Evolutionary conservation across 352 stramenopile species (phyloP).

Genomic region (Phytophthora hybrid): DNA sequence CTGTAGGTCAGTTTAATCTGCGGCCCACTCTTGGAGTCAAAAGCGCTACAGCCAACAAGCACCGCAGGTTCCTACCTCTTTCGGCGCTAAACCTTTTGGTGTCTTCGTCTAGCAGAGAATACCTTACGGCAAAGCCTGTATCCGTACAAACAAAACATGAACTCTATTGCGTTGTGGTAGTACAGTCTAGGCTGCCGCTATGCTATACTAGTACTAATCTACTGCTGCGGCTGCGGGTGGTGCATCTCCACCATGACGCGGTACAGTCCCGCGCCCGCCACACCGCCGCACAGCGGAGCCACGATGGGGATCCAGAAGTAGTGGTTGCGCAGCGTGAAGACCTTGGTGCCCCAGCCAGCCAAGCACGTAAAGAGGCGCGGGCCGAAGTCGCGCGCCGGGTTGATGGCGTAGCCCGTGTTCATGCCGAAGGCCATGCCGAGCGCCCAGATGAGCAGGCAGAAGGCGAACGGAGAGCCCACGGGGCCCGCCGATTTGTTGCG

Average conservation of each 20-base stretch:
- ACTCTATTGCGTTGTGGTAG: background rate
- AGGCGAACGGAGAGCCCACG: conserved; percentile 39
- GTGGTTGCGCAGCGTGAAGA: background rate
- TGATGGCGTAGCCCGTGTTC: conserved; percentile 52
- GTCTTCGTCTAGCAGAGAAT: no score
- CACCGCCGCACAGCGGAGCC: background rate
- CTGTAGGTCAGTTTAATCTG: no score
- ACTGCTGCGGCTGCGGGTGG: background rate
- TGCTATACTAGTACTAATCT: background rate
- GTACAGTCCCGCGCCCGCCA: background rate
- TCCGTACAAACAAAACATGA: no score
- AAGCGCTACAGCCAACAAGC: no score
- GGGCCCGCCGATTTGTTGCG: conserved; percentile 46
- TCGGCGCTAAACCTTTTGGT: no score
- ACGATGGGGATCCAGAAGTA: background rate
- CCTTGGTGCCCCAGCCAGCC: conserved; percentile 4
- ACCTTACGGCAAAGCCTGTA: no score
- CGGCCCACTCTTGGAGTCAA: no score
- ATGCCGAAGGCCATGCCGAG: conserved; percentile 58
- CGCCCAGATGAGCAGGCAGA: conserved; percentile 55
- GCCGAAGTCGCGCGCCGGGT: conserved; percentile 53
- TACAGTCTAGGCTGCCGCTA: background rate
- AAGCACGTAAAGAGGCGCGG: conserved; percentile 40
- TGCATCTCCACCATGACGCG: background rate
- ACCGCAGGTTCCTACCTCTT: no score